Evolutionary conservation across 2,329 filamentous ascomycete species (phyloP).

Genomic region (Xylariaceae sp.): DNA sequence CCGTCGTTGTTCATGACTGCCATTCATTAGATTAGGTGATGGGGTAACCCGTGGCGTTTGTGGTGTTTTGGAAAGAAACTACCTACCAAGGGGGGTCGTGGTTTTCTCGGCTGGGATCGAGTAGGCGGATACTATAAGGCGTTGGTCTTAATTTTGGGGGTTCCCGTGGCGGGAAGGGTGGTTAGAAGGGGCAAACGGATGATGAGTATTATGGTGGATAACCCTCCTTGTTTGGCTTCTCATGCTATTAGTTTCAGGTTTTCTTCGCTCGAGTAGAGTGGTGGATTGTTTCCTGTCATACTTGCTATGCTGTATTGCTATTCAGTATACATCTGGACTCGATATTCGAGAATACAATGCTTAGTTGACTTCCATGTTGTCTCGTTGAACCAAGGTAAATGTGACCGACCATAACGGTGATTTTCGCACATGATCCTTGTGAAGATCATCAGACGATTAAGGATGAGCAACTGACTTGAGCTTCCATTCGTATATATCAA

Average conservation of each 20-base stretch:
- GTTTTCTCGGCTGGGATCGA: neutral
- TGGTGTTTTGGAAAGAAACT: conserved; percentile 3
- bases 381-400: too few species aligned
- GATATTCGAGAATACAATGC: too few species aligned
- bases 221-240: neutral
- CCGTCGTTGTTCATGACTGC: neutral
- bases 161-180: neutral
- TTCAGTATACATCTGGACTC: neutral
- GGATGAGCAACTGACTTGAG: too few species aligned
- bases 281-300: neutral
- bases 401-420: too few species aligned
- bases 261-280: neutral
- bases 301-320: neutral
- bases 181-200: neutral
- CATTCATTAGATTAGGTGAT: neutral
- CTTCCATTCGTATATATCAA: too few species aligned
- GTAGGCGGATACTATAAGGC: neutral
- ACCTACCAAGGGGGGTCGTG: neutral
- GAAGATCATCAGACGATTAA: too few species aligned
- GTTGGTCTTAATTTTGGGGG: neutral
- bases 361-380: too few species aligned
- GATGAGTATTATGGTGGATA: conserved; percentile 5
- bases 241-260: neutral
- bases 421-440: too few species aligned
- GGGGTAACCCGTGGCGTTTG: conserved; percentile 5